phyloP scores from a whole-genome alignment of 169 alveolate genomes.

The Plasmodium knowlesi region DNA sequence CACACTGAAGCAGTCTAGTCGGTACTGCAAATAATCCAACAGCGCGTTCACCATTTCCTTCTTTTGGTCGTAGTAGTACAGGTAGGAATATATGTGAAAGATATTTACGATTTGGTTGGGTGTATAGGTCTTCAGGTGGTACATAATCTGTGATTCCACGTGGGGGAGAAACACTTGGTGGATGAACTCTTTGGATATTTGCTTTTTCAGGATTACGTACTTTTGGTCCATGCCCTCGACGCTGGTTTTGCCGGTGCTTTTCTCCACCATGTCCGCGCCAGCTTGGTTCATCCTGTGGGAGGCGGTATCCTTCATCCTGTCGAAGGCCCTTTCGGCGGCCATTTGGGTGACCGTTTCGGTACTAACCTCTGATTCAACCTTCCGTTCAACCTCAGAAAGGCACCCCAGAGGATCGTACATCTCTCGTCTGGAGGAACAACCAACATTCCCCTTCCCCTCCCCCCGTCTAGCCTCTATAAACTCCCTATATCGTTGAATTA shows the following conservation, averaged over 20 bases:
- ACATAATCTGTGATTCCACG: conserved; percentile 70
- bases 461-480: background rate
- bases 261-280: too few relatives aligned
- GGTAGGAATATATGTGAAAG: conserved; percentile 46
- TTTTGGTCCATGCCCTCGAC: conserved; percentile 25
- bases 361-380: background rate
- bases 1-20: conserved; percentile 72
- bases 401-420: background rate
- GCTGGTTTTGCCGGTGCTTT: background rate
- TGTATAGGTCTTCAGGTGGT: conserved; percentile 66
- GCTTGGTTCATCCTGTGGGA: background rate
- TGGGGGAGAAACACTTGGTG: conserved; percentile 68
- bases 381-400: background rate
- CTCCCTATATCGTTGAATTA: conserved; percentile 44
- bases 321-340: background rate
- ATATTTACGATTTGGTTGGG: conserved; percentile 70
- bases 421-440: background rate
- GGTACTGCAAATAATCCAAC: conserved; percentile 29
- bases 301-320: background rate
- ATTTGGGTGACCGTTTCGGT: background rate
- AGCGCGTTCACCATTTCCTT: conserved; percentile 60
- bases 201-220: conserved; percentile 64
- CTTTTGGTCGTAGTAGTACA: conserved; percentile 52
- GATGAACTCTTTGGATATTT: conserved; percentile 60
- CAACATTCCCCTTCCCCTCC: background rate